A percentile compares a stretch with the other conserved stretches of the same genome.
Conservation (phyloP, 2,329 filamentous ascomycete species). For the Aureobasidium melanogenum region DNA sequence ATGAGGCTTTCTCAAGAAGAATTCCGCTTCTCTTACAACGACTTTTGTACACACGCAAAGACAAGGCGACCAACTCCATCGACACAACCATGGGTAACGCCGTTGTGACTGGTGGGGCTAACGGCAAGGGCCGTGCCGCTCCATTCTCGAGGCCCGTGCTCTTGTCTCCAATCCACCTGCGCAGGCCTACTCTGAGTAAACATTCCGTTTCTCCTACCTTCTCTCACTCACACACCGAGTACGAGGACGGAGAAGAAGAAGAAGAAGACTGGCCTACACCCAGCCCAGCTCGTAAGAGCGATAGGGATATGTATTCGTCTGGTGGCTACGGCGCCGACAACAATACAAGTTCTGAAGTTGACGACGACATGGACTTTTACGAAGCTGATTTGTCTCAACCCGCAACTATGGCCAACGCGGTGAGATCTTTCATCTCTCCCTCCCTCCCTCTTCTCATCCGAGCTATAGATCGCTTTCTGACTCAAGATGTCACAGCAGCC, state of each 20-base stretch:
- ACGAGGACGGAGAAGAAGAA: background rate
- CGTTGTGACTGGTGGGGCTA: background rate
- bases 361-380: constrained; percentile 2
- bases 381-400: background rate
- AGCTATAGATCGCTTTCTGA: background rate
- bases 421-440: background rate
- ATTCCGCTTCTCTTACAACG: background rate
- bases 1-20: background rate
- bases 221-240: background rate
- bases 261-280: background rate
- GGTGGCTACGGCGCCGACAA: background rate
- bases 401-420: background rate
- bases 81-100: no score
- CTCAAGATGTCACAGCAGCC: background rate
- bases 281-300: background rate
- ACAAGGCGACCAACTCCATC: background rate
- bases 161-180: background rate
- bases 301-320: background rate
- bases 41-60: background rate
- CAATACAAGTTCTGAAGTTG: background rate
- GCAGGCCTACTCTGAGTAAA: background rate
- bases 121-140: background rate
- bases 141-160: background rate
- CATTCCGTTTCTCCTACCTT: background rate
- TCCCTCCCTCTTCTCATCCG: background rate